A percentile compares a stretch with the other conserved stretches of the same genome.
Conservation (phyloP, 2,329 filamentous ascomycete species). For the Trichoderma sp. region DNA sequence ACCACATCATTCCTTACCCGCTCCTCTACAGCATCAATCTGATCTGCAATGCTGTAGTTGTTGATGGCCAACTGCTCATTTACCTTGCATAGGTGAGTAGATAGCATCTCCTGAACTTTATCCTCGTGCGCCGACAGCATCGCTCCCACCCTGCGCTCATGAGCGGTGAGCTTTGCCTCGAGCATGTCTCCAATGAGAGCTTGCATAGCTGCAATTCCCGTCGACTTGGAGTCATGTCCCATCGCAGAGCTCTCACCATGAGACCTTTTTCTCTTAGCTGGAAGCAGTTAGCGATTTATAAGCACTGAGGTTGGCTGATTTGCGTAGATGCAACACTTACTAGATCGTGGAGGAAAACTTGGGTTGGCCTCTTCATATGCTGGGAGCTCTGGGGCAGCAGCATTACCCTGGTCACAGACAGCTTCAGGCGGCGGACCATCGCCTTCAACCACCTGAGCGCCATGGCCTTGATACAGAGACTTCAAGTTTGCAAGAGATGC, state of each 20-base stretch:
- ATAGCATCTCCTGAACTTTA: neutral
- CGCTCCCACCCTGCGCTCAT: neutral
- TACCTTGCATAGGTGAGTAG: neutral
- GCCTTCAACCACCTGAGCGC: neutral
- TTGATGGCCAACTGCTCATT: neutral
- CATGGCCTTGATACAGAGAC: constrained; percentile 4
- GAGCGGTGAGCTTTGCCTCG: neutral
- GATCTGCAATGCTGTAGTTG: neutral
- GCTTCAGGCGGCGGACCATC: constrained; percentile 1
- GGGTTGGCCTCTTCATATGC: neutral
- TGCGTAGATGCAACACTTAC: neutral
- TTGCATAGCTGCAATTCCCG: neutral
- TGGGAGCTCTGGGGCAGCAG: neutral
- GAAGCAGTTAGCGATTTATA: neutral
- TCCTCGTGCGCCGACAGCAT: constrained; percentile 1
- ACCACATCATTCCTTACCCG: neutral
- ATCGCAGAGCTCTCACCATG: neutral
- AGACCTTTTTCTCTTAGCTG: neutral
- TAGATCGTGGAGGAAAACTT: neutral
- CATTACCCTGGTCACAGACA: neutral
- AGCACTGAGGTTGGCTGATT: neutral
- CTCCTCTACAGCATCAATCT: neutral
- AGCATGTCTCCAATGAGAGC: neutral
- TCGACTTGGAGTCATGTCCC: neutral
- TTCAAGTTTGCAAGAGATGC: neutral